Base-by-base conservation (phyloP, 805 yeast species). In the Yarrowia sp. region DNA sequence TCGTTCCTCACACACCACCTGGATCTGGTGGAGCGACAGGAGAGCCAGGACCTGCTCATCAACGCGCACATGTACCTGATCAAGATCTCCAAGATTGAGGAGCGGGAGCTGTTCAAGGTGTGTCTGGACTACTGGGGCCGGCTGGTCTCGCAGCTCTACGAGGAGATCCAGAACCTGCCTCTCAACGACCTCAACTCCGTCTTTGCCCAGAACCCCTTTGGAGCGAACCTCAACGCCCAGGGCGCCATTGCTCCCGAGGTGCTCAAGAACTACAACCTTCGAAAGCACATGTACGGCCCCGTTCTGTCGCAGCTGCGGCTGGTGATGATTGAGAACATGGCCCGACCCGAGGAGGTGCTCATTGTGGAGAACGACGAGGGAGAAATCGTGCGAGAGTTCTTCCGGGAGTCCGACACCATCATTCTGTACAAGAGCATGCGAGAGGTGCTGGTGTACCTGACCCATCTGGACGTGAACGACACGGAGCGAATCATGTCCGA, bases 331-430 rank as follows among this genome's bases (percentile, higher is more conserved):
- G 98, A 93, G 79, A 90, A 90, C 75, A 95, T 95, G 99, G 99
- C 91, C 1, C 88, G 97, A 78, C 99, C 99, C 3, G 99, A 95
- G 79, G 99, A 95, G 81, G 99, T 95, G 68, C 84, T 95, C 69
- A 87, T 95, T 81, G 98, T 93, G 64, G 98, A 95, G 79, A 94
- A 94, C 77, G 99, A 95, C 79, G 99, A 95, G 81, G 99, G 99
- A 74, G 99, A 95, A 81, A 94, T 95, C 78, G 99, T 95, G 55
- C 87, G 99, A 76, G 98, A 94, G 76, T 93, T 94, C 72, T 97
- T 94, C 69, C 92, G 91, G 76, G 99, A 95, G 79, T 89, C 95
- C 77, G 99, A 95, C 78, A 95, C 99, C 11, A 95, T 95, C 75
- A 97, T 92, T 73, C 83, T 95, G 71, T 95, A 95, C 82, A 94